A percentile compares a stretch with the other conserved stretches of the same genome.
These are phyloP conservation scores for Gnetum montanum DNA, from an alignment of 75 land plant genomes.

Conservation along the genomic window DNA sequence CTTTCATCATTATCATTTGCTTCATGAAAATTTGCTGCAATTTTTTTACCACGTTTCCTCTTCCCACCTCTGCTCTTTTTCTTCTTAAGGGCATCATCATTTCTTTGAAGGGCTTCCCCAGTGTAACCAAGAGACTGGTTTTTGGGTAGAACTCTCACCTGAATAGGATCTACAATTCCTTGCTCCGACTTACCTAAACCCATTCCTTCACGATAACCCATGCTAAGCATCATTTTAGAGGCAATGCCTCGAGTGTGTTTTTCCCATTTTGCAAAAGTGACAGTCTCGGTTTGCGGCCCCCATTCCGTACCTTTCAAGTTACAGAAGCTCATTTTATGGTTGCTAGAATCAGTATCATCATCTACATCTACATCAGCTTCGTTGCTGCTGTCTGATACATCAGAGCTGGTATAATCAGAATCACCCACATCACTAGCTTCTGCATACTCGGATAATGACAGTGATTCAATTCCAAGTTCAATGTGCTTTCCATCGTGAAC, in stretches of 20 bases:
- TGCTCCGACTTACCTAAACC: constrained; percentile 85
- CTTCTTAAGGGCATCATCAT: constrained; percentile 9
- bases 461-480: constrained; percentile 45
- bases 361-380: constrained; percentile 44
- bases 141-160: constrained; percentile 66
- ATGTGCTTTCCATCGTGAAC: constrained; percentile 61
- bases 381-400: constrained; percentile 33
- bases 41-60: constrained; percentile 80
- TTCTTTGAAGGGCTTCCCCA: constrained; percentile 11
- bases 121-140: constrained; percentile 85
- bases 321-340: constrained; percentile 40
- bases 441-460: constrained; percentile 59
- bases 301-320: constrained; percentile 19
- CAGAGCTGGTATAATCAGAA: constrained; percentile 25
- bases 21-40: constrained; percentile 64
- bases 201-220: constrained; percentile 96
- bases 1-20: constrained; percentile 53
- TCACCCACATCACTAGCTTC: constrained; percentile 56
- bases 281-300: constrained; percentile 75
- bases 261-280: constrained; percentile 90
- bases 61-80: constrained; percentile 87
- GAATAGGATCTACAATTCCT: constrained; percentile 67
- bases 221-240: constrained; percentile 95
- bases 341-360: constrained; percentile 4
- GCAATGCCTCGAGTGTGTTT: constrained; percentile 95